A percentile compares a stretch with the other conserved stretches of the same genome.
Conservation (phyloP, 176 grass and related monocot species). For the Juncus inflexus region DNA sequence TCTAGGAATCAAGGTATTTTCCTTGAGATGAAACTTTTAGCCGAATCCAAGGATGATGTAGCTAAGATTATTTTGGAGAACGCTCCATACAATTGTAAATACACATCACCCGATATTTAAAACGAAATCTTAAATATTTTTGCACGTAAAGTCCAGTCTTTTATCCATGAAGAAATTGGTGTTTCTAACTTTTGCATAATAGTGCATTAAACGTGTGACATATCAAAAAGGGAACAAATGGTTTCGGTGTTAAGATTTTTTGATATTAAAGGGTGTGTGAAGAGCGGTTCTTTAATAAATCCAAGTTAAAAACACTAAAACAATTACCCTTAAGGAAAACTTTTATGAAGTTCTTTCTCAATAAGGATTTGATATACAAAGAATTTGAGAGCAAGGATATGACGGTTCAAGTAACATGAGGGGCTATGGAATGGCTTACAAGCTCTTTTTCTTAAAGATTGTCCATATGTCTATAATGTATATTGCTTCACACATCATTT, state of each 20-base stretch:
- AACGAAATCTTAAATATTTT: too few relatives aligned
- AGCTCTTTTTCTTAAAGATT: background rate
- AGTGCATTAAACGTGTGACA: constrained; percentile 19
- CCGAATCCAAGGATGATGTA: too few relatives aligned
- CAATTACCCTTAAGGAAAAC: background rate
- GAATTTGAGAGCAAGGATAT: constrained; percentile 13
- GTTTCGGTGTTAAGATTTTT: background rate
- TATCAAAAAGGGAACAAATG: too few relatives aligned
- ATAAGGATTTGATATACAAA: background rate
- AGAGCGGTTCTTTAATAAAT: background rate
- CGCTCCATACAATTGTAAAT: too few relatives aligned
- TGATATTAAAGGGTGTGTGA: background rate
- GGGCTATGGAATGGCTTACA: constrained; percentile 13
- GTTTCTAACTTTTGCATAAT: constrained; percentile 24
- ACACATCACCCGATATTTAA: too few relatives aligned
- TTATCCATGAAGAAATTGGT: too few relatives aligned
- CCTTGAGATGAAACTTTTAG: too few relatives aligned
- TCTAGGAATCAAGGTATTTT: too few relatives aligned
- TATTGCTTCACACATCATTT: constrained; percentile 6
- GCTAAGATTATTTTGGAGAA: too few relatives aligned
- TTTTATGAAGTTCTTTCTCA: background rate
- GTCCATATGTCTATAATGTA: constrained; percentile 9
- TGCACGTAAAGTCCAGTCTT: too few relatives aligned
- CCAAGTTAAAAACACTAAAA: background rate
- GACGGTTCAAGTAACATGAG: constrained; percentile 22